phyloP scores from a whole-genome alignment of 306 rosid genomes.

The Trifolium subterraneum region DNA sequence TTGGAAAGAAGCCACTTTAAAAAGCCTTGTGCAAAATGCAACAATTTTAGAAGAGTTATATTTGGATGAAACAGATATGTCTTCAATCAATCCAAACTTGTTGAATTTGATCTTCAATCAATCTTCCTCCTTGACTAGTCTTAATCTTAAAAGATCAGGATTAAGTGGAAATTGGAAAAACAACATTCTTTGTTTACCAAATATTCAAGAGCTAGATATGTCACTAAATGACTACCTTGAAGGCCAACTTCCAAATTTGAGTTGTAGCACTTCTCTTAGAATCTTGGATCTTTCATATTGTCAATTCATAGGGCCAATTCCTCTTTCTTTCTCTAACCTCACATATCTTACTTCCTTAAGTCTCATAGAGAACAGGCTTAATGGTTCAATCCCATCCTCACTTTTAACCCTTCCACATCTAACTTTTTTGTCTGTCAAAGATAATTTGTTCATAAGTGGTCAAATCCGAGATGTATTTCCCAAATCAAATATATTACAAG shows the following conservation, averaged over 20 bases:
- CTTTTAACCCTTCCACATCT: background rate
- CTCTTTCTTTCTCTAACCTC: background rate
- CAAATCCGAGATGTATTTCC: background rate
- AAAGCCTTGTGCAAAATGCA: slow-evolving; percentile 1
- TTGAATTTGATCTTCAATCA: background rate
- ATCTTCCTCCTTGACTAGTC: slow-evolving; percentile 27
- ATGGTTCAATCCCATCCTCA: background rate
- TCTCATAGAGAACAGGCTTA: background rate
- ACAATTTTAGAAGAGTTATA: background rate
- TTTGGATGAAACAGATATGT: background rate
- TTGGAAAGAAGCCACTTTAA: slow-evolving; percentile 6
- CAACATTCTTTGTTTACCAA: background rate
- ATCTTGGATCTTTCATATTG: background rate
- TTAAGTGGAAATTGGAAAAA: background rate
- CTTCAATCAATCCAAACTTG: background rate
- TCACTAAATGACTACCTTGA: background rate
- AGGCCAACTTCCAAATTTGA: slow-evolving; percentile 13
- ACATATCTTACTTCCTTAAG: background rate
- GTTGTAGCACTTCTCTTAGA: background rate
- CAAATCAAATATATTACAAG: background rate
- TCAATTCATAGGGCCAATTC: background rate
- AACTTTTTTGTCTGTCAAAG: background rate
- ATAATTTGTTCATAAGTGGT: background rate
- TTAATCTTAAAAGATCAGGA: accelerated
- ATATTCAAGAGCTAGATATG: background rate